phyloP scores from a whole-genome alignment of 2,329 filamentous ascomycete genomes.

The Harringtonia lauricola region DNA sequence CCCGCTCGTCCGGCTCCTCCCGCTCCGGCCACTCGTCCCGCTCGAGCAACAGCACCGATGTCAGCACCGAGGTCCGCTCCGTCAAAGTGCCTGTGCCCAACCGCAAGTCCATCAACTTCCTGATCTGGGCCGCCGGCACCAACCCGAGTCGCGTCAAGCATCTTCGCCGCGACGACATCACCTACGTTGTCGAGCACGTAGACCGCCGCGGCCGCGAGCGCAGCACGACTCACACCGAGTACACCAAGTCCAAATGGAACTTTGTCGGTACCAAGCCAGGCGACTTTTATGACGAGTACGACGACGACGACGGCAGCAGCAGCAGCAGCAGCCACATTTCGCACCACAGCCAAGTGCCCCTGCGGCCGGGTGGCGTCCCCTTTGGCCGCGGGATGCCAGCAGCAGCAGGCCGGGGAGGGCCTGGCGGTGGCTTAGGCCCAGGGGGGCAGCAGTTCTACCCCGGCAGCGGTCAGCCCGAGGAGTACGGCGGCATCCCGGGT shows the following conservation, averaged over 20 bases:
- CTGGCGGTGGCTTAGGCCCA: too few species aligned
- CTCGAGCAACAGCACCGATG: background rate
- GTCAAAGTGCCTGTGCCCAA: constrained; percentile 1
- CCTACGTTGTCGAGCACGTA: background rate
- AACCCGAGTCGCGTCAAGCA: constrained; percentile 3
- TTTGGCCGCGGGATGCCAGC: too few species aligned
- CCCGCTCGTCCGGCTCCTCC: background rate
- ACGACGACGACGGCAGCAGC: background rate
- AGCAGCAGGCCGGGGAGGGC: too few species aligned
- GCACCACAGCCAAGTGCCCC: background rate
- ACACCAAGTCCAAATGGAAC: background rate
- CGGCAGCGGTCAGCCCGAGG: too few species aligned
- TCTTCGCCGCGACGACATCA: constrained; percentile 5
- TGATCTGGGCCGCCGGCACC: constrained; percentile 7
- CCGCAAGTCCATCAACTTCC: background rate
- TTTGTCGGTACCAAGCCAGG: background rate
- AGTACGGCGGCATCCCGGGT: too few species aligned
- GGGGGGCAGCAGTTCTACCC: too few species aligned
- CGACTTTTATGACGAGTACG: background rate
- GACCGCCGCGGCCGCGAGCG: background rate
- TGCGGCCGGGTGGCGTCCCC: background rate
- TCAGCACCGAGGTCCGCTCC: background rate
- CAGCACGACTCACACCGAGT: background rate
- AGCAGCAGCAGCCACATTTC: background rate
- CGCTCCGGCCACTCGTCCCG: background rate